These are phyloP conservation scores for barrel medic (Medicago truncatula) DNA, from an alignment of 306 rosid genomes.

Conservation along the genomic window MtrunA17r5.0-ANR NC_053044.1:44939501-44940000, in stretches of 20 bases:
- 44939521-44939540: slow-evolving; percentile 87
- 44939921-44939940: neutral
- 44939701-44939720: neutral
- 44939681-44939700: slow-evolving; percentile 5
- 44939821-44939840: neutral
- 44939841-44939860: neutral
- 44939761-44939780: neutral
- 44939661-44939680: slow-evolving; percentile 90
- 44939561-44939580: slow-evolving; percentile 66
- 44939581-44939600: slow-evolving; percentile 62
- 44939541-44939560: slow-evolving; percentile 75
- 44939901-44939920: neutral
- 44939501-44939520: slow-evolving; percentile 69
- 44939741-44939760: neutral
- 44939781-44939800: neutral
- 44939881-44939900: neutral
- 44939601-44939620: slow-evolving; percentile 79
- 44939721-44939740: neutral
- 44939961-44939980: neutral
- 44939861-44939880: slow-evolving; percentile 2
- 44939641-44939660: slow-evolving; percentile 85
- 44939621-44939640: slow-evolving; percentile 88
- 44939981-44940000: slow-evolving; percentile 4
- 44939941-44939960: neutral
- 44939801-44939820: neutral